These are phyloP conservation scores for Solanum pimpinellifolium DNA, from an alignment of 257 asterid genomes.

Conservation along the genomic window DNA sequence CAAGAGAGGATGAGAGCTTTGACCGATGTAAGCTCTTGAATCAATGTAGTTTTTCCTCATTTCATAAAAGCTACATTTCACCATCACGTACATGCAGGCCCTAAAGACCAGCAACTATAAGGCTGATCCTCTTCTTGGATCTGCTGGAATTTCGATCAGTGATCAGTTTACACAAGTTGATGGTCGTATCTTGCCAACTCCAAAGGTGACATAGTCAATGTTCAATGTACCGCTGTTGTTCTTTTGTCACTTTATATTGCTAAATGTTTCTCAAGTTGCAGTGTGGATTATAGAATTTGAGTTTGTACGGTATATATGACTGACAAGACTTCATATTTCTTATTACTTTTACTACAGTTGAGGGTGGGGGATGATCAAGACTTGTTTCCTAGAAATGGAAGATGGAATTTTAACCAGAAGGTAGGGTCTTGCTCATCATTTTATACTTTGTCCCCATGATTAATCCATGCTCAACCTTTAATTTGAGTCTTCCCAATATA, in stretches of 20 bases:
- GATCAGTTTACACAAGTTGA: constrained; percentile 32
- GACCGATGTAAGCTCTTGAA: constrained; percentile 20
- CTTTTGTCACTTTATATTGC: background rate
- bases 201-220: constrained; percentile 27
- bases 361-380: constrained; percentile 40
- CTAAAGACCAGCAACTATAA: constrained; percentile 32
- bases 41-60: background rate
- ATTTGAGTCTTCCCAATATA: constrained; percentile 11
- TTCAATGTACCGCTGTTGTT: background rate
- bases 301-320: background rate
- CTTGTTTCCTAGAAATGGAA: constrained; percentile 39
- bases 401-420: constrained; percentile 72
- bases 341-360: constrained; percentile 23
- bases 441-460: background rate
- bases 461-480: background rate
- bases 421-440: constrained; percentile 11
- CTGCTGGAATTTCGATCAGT: constrained; percentile 43
- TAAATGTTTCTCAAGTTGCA: background rate
- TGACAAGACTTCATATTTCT: background rate
- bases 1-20: constrained; percentile 46
- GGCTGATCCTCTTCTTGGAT: constrained; percentile 34
- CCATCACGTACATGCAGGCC: constrained; percentile 29
- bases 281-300: background rate
- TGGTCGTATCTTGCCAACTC: constrained; percentile 60
- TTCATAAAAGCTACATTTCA: background rate